Base-by-base conservation (phyloP, 208 protist genomes). In the Novymonas esmeraldas region DNA sequence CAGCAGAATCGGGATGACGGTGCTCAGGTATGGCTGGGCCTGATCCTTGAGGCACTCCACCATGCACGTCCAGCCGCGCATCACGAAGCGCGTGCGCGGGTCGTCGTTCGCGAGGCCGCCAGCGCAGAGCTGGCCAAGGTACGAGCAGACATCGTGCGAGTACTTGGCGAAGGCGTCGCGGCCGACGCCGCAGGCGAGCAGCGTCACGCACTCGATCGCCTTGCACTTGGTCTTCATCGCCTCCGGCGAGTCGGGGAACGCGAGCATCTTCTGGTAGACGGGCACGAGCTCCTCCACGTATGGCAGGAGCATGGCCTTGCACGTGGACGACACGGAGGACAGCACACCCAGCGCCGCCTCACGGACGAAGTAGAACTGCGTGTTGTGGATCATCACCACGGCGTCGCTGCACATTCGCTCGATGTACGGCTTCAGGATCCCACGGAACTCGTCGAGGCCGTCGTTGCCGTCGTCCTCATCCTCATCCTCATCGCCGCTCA, bases 21-120 rank as follows among this genome's bases (percentile, higher is more conserved):
- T 58, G 7, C 76, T 61, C 64, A 96, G 65, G 64, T 96, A 96
- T 5, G 89, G 89, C 51, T 83, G 61, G 2, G 88, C 79, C 46
- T 89, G 82, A 29, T 80, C 81, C 55, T 80, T 75, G 22, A 96
- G 80, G 62, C 87, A 95, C 64, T 96, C 87, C 51, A 89, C 82
- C 92, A 96, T 96, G 74, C 89, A 95, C 0, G 87, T 92, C 89
- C 89, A 96, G 5, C 89, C 92, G 41, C 92, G 92, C 65, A 95
- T 77, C 46, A 95, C 79, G 54, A 85, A 93, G 20, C 85, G 86
- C 18, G 82, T 76, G 33, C 87, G 79, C 44, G 75, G 81, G 59
- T 95, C 92, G 54, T 93, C 84, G 28, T 84, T 87, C 14, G 76
- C 67, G 18, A 87, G 60, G 11, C 78, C 82, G 28, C 54, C 52